Conservation (phyloP, 2,329 filamentous ascomycete genomes). For the Alternaria sp. region DNA sequence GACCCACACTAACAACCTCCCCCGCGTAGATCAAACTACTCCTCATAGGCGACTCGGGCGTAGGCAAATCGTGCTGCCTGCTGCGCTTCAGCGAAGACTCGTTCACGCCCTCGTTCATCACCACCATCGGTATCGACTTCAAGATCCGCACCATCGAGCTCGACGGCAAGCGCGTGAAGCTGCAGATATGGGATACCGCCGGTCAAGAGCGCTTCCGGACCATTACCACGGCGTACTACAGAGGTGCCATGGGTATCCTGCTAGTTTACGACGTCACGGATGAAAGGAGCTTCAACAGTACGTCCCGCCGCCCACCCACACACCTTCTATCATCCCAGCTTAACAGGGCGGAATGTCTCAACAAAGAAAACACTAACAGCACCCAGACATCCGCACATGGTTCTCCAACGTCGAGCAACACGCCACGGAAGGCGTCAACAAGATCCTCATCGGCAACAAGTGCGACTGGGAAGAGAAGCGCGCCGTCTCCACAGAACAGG, state of each 20-base stretch:
- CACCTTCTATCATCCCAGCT: background rate
- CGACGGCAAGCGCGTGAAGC: slow-evolving; percentile 97
- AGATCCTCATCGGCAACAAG: slow-evolving; percentile 99
- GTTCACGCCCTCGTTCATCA: slow-evolving; percentile 97
- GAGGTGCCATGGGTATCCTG: slow-evolving; percentile 97
- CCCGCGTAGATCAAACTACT: slow-evolving; percentile 85
- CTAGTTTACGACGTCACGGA: slow-evolving; percentile 99
- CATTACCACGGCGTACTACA: slow-evolving; percentile 98
- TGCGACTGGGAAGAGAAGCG: slow-evolving; percentile 99
- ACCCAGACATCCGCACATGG: slow-evolving; percentile 94
- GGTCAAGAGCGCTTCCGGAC: slow-evolving; percentile 98
- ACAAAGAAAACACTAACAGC: slow-evolving; percentile 24
- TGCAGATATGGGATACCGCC: slow-evolving; percentile 99
- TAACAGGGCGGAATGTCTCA: accelerated
- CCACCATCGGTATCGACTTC: slow-evolving; percentile 99
- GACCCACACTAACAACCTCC: slow-evolving; percentile 19
- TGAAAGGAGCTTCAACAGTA: slow-evolving; percentile 93
- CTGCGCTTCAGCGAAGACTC: slow-evolving; percentile 97
- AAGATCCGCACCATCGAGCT: slow-evolving; percentile 99
- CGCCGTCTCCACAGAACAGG: slow-evolving; percentile 88
- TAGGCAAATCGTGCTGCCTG: slow-evolving; percentile 96
- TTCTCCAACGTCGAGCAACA: slow-evolving; percentile 99
- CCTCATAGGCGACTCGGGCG: slow-evolving; percentile 94
- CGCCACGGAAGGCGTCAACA: slow-evolving; percentile 98
- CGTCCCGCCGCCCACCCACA: slow-evolving; percentile 41